Conservation (phyloP, 2,329 filamentous ascomycete species). For the Dichotomopilus funicola region DNA sequence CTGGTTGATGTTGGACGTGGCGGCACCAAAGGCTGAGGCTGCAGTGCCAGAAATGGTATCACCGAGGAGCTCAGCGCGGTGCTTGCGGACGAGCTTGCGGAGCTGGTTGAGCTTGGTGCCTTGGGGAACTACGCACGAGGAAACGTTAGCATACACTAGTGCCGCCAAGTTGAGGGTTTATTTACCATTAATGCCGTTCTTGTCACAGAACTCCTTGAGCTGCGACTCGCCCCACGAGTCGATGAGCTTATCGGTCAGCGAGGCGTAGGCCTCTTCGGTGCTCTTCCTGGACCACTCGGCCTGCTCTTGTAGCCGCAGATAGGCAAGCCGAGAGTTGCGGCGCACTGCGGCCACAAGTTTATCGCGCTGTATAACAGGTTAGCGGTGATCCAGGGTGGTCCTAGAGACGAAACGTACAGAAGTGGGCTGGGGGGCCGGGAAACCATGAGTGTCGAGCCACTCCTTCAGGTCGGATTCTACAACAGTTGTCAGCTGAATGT, state of each 20-base stretch:
- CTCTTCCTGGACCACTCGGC: conserved; percentile 55
- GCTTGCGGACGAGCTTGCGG: conserved; percentile 80
- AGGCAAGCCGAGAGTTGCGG: conserved; percentile 79
- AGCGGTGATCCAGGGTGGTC: neutral
- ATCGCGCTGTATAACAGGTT: conserved; percentile 53
- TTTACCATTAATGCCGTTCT: conserved; percentile 64
- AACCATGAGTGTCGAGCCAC: conserved; percentile 84
- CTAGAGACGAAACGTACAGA: conserved; percentile 34
- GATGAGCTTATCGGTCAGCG: conserved; percentile 75
- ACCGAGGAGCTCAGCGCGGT: conserved; percentile 65
- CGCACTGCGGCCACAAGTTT: conserved; percentile 83
- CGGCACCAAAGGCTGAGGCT: conserved; percentile 59
- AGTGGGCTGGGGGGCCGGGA: conserved; percentile 76
- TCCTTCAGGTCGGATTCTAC: conserved; percentile 82
- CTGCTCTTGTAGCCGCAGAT: conserved; percentile 58
- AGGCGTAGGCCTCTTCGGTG: conserved; percentile 63
- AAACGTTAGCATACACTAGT: conserved; percentile 11
- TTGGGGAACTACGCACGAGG: conserved; percentile 61
- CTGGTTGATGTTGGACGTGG: conserved; percentile 69
- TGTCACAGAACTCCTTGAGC: conserved; percentile 88
- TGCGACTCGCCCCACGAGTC: conserved; percentile 84
- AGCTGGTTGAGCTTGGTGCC: conserved; percentile 88
- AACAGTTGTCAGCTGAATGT: neutral
- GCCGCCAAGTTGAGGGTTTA: neutral
- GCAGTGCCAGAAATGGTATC: conserved; percentile 55